These are phyloP conservation scores for Pichia gijzeniarum DNA, from an alignment of 805 yeast species.

Conservation along the genomic window DNA sequence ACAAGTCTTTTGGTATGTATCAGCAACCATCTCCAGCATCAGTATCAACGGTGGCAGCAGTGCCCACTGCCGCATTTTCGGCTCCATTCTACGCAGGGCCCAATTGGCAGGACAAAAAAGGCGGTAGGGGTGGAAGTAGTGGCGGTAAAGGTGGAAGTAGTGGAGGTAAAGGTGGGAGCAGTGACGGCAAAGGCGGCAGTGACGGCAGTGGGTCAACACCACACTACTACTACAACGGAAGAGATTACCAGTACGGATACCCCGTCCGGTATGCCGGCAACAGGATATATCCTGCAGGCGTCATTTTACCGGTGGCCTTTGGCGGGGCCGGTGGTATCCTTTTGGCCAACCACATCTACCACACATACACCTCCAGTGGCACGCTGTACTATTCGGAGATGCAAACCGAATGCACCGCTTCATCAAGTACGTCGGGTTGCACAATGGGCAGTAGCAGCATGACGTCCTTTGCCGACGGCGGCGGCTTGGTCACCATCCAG, in stretches of 20 bases:
- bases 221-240: conserved; percentile 4
- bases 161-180: not conserved
- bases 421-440: not conserved
- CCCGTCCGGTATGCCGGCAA: conserved; percentile 8
- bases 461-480: no score
- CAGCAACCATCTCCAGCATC: no score
- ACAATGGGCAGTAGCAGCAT: not conserved
- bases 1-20: not conserved
- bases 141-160: not conserved
- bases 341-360: conserved; percentile 10
- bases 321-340: conserved; percentile 9
- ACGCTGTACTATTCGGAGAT: conserved; percentile 12
- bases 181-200: not conserved
- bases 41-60: not conserved
- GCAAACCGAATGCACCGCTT: conserved; percentile 8
- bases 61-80: not conserved
- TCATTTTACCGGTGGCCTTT: conserved; percentile 8
- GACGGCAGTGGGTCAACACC: not conserved
- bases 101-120: conserved; percentile 1
- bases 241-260: conserved; percentile 5
- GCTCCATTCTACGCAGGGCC: no score
- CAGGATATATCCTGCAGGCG: conserved; percentile 12
- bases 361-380: conserved; percentile 11
- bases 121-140: conserved; percentile 2
- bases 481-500: no score